phyloP scores from a whole-genome alignment of 371 early-diverging fungal species.

The Saksenaea vasiformis region DNA sequence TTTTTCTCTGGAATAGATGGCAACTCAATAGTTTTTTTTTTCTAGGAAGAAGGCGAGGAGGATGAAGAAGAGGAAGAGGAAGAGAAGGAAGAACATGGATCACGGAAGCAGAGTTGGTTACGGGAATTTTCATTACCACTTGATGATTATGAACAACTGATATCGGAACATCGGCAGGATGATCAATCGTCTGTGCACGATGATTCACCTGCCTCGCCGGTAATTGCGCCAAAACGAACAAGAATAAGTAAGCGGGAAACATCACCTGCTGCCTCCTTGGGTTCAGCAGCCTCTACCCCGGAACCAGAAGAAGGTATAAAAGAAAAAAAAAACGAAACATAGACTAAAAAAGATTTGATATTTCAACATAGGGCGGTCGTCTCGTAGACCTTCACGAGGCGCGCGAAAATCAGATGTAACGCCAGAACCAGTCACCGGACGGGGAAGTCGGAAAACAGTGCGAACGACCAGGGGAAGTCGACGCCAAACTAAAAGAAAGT shows the following conservation, averaged over 20 bases:
- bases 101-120: conserved; percentile 30
- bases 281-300: conserved; percentile 60
- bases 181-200: conserved; percentile 34
- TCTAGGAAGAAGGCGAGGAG: conserved; percentile 35
- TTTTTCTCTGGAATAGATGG: background rate
- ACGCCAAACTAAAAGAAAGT: conserved; percentile 21
- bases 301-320: conserved; percentile 59
- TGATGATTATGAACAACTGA: conserved; percentile 59
- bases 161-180: conserved; percentile 57
- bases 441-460: conserved; percentile 21
- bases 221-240: conserved; percentile 49
- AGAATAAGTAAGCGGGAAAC: conserved; percentile 45
- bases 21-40: conserved; percentile 1
- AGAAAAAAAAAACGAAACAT: background rate
- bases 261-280: conserved; percentile 58
- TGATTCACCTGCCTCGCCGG: conserved; percentile 33
- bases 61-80: conserved; percentile 50
- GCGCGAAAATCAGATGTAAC: conserved; percentile 27
- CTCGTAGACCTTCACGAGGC: conserved; percentile 26
- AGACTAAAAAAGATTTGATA: background rate
- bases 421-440: conserved; percentile 27
- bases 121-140: conserved; percentile 59
- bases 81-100: conserved; percentile 32
- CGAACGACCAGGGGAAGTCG: conserved; percentile 17
- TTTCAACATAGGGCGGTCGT: conserved; percentile 19